Evolutionary conservation across 805 yeast genomes (phyloP).

Genomic region (Saturnispora silvae): DNA sequence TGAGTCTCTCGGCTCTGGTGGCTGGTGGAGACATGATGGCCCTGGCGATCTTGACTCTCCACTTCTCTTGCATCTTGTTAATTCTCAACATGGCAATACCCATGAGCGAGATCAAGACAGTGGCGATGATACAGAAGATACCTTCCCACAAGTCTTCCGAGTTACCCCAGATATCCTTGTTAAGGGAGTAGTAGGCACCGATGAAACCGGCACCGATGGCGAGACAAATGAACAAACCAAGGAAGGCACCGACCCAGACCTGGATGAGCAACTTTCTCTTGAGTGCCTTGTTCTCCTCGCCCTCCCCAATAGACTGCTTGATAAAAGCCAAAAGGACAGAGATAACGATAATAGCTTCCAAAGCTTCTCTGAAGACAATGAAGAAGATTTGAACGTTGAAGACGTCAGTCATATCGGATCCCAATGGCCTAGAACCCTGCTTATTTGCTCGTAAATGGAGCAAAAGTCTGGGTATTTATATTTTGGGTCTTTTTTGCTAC

Average conservation of each 20-base stretch:
- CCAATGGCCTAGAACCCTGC: not conserved
- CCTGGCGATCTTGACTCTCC: slow-evolving; percentile 86
- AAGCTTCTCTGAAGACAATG: slow-evolving; percentile 79
- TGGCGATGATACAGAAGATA: slow-evolving; percentile 76
- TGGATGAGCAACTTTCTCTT: slow-evolving; percentile 56
- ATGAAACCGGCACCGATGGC: slow-evolving; percentile 81
- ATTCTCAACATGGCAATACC: slow-evolving; percentile 89
- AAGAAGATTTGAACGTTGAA: slow-evolving; percentile 67
- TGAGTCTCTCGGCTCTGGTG: slow-evolving; percentile 37
- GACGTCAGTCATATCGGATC: slow-evolving; percentile 24
- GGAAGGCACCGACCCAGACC: slow-evolving; percentile 69
- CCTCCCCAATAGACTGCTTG: slow-evolving; percentile 64
- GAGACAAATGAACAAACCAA: slow-evolving; percentile 67
- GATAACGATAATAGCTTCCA: slow-evolving; percentile 81
- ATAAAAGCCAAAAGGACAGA: slow-evolving; percentile 82
- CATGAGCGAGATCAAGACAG: slow-evolving; percentile 78
- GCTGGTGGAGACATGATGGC: slow-evolving; percentile 55
- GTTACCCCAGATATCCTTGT: slow-evolving; percentile 68
- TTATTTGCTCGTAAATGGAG: not conserved
- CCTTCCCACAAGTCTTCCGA: slow-evolving; percentile 96
- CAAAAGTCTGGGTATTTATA: not conserved
- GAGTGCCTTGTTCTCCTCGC: slow-evolving; percentile 34
- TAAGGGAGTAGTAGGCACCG: slow-evolving; percentile 74
- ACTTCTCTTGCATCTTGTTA: slow-evolving; percentile 89
- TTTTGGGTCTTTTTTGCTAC: too few species aligned